phyloP scores from a whole-genome alignment of 441 rosid genomes.

The Populus hybrid region DNA sequence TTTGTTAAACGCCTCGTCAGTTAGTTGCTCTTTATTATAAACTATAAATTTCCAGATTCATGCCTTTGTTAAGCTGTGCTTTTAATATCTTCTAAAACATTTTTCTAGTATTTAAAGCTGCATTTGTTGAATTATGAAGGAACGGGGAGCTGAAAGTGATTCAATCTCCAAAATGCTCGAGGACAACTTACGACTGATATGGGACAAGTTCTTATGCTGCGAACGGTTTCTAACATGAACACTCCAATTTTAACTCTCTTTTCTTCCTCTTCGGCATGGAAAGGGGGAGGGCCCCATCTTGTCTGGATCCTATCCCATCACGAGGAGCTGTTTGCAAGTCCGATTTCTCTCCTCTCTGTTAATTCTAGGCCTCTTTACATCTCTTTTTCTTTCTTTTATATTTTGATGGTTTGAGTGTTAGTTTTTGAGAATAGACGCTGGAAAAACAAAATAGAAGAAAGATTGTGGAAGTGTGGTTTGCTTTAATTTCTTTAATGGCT shows the following conservation, averaged over 20 bases:
- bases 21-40: neutral
- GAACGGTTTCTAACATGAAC: constrained; percentile 3
- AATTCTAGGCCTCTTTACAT: too few species aligned
- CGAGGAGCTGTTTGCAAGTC: too few species aligned
- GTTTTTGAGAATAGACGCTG: too few species aligned
- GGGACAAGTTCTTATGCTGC: constrained; percentile 32
- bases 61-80: neutral
- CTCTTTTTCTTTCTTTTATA: too few species aligned
- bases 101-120: neutral
- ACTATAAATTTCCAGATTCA: neutral
- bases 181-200: constrained; percentile 38
- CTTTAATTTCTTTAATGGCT: too few species aligned
- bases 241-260: neutral
- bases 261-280: neutral
- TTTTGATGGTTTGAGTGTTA: too few species aligned
- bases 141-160: constrained; percentile 24
- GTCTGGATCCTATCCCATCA: too few species aligned
- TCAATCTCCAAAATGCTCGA: constrained; percentile 36
- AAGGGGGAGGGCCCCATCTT: neutral
- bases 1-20: neutral
- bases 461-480: too few species aligned
- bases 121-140: constrained; percentile 26
- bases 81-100: neutral
- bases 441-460: too few species aligned
- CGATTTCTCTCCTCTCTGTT: neutral